Conservation (phyloP, 176 grass and related monocot genomes). For the Paspalum notatum region DNA sequence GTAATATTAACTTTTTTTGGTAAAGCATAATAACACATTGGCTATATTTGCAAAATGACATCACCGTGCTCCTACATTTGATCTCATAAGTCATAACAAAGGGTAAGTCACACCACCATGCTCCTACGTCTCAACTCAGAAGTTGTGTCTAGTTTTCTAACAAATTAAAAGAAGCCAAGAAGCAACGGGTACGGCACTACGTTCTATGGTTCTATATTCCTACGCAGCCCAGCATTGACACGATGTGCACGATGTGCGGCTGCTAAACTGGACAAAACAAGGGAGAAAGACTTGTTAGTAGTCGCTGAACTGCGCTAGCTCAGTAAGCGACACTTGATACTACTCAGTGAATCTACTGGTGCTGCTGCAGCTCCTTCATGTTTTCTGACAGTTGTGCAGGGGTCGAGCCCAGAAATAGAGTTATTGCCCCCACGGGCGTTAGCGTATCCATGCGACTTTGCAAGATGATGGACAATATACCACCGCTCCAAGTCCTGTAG, state of each 20-base stretch:
- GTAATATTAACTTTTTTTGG: neutral
- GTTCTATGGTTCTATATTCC: slow-evolving; percentile 22
- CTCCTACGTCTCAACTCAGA: slow-evolving; percentile 1
- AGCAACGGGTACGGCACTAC: neutral
- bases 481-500: slow-evolving; percentile 32
- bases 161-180: slow-evolving; percentile 10
- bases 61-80: slow-evolving; percentile 1
- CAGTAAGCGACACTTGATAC: slow-evolving; percentile 34
- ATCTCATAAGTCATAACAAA: slow-evolving; percentile 19
- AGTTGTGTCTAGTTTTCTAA: slow-evolving; percentile 25
- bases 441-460: slow-evolving; percentile 23
- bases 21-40: neutral
- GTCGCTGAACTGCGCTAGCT: slow-evolving; percentile 33
- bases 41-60: slow-evolving; percentile 4
- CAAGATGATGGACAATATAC: slow-evolving; percentile 40
- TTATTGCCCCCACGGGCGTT: neutral
- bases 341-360: slow-evolving; percentile 25
- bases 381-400: slow-evolving; percentile 27
- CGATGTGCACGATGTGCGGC: neutral
- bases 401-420: neutral
- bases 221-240: slow-evolving; percentile 3
- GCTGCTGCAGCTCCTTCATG: slow-evolving; percentile 1
- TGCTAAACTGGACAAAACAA: neutral
- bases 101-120: slow-evolving; percentile 13
- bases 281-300: slow-evolving; percentile 26